Evolutionary conservation across 108 stramenopile species (phyloP).

Genomic region (Skeletonema menzelii): DNA sequence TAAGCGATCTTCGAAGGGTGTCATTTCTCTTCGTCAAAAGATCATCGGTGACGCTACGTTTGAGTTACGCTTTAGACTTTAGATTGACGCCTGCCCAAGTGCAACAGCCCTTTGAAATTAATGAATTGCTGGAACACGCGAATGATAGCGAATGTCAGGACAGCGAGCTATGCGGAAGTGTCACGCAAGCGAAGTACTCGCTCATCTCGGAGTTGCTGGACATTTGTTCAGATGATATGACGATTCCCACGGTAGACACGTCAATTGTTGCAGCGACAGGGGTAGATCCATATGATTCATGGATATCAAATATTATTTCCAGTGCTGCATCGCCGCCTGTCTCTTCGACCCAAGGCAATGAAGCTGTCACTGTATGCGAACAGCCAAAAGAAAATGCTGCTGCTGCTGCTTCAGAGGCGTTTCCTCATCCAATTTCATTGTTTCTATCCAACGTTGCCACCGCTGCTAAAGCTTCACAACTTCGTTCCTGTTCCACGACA

Average conservation of each 20-base stretch:
- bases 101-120: neutral
- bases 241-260: conserved; percentile 29
- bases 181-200: neutral
- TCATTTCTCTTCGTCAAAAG: neutral
- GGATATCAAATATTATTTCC: conserved; percentile 28
- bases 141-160: neutral
- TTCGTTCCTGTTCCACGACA: neutral
- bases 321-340: conserved; percentile 23
- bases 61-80: conserved; percentile 18
- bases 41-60: conserved; percentile 12
- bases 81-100: neutral
- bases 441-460: conserved; percentile 27
- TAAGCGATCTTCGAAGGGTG: conserved; percentile 2
- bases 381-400: neutral
- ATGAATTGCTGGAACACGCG: neutral
- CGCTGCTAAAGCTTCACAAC: neutral
- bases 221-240: conserved; percentile 46
- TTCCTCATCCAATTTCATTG: conserved; percentile 28
- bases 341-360: neutral
- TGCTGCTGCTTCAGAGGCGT: neutral
- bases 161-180: neutral
- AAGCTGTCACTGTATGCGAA: neutral
- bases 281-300: conserved; percentile 30
- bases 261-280: neutral
- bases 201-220: conserved; percentile 32